Percentiles rank a stretch among this genome's conserved stretches.
phyloP scores from a whole-genome alignment of 2,329 filamentous ascomycete species.

The Fusarium sp. region DNA sequence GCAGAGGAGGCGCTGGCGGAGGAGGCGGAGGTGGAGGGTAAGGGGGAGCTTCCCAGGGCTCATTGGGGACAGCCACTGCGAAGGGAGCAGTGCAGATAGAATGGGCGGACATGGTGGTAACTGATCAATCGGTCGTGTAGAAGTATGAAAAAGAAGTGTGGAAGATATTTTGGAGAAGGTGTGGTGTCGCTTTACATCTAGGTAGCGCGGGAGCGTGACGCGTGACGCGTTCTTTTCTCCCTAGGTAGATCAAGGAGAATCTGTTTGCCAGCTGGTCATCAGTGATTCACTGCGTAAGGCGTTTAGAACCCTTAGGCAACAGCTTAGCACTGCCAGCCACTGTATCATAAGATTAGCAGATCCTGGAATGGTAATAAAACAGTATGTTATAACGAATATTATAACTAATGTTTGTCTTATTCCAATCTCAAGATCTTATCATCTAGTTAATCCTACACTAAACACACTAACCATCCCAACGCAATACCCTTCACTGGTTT shows the following conservation, averaged over 20 bases:
- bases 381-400: not conserved
- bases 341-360: not conserved
- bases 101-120: too few species aligned
- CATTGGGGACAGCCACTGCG: too few species aligned
- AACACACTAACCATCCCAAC: not conserved
- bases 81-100: too few species aligned
- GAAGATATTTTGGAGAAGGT: too few species aligned
- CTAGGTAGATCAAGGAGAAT: not conserved
- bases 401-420: not conserved
- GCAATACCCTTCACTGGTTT: not conserved
- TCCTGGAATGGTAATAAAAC: too few species aligned
- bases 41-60: too few species aligned
- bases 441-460: not conserved
- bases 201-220: too few species aligned
- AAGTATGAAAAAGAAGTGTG: too few species aligned
- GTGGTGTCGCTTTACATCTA: too few species aligned
- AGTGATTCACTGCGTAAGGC: not conserved
- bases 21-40: too few species aligned
- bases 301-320: not conserved
- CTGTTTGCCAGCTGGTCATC: not conserved
- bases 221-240: not conserved
- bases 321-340: not conserved
- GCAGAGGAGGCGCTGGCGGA: not conserved
- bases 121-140: too few species aligned
- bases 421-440: not conserved